A percentile compares a stretch with the other conserved stretches of the same genome.
These are phyloP conservation scores for Pelargonium australe DNA, from an alignment of 441 rosid species.

Conservation along the genomic window DNA sequence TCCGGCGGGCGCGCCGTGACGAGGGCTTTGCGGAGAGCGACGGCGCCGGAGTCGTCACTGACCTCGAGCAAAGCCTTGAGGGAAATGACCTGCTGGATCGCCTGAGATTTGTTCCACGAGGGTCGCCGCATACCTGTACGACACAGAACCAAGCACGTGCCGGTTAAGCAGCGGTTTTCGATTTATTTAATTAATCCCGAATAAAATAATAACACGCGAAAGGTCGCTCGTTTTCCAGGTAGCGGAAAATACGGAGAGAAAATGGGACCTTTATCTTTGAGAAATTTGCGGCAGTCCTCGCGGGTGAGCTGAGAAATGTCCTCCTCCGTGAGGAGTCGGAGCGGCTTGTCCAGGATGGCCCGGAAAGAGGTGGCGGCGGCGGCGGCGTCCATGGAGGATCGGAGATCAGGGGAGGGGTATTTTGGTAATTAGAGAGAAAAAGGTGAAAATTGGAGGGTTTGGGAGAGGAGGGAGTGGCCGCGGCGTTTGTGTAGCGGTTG, in stretches of 20 bases:
- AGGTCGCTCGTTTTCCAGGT: slow-evolving; percentile 12
- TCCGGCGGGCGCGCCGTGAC: slow-evolving; percentile 32
- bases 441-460: neutral
- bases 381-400: slow-evolving; percentile 17
- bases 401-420: neutral
- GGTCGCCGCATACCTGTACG: slow-evolving; percentile 95
- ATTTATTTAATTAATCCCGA: neutral
- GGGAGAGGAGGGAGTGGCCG: neutral
- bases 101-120: slow-evolving; percentile 99
- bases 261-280: slow-evolving; percentile 78
- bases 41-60: slow-evolving; percentile 62
- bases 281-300: slow-evolving; percentile 93
- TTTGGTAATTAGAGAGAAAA: neutral
- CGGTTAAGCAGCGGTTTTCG: neutral
- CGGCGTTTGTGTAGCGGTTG: neutral
- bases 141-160: neutral
- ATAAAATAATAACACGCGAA: too few species aligned
- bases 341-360: slow-evolving; percentile 77
- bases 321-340: slow-evolving; percentile 77
- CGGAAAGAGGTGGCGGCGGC: slow-evolving; percentile 42
- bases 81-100: slow-evolving; percentile 95
- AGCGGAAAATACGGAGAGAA: slow-evolving; percentile 24
- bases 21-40: slow-evolving; percentile 54
- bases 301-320: slow-evolving; percentile 99
- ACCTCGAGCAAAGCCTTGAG: slow-evolving; percentile 81